phyloP scores from a whole-genome alignment of 768 basidiomycete species.

The Coprinopsis strossmayeri region DNA sequence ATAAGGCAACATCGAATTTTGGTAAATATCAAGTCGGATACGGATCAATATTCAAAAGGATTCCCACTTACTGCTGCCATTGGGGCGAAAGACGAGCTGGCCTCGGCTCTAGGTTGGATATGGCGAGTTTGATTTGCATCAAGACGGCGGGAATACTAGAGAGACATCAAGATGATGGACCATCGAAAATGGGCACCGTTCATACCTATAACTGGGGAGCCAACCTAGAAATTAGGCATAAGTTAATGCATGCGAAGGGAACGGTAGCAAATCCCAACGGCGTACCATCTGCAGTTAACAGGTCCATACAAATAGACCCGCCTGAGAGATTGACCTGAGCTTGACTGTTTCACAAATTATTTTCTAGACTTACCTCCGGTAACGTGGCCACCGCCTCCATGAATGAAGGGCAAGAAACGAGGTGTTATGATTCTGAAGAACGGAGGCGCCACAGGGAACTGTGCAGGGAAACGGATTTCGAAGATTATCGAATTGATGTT shows the following conservation, averaged over 20 bases:
- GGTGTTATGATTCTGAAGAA: slow-evolving; percentile 75
- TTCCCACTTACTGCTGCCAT: slow-evolving; percentile 42
- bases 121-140: slow-evolving; percentile 63
- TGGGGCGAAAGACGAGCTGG: slow-evolving; percentile 51
- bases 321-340: slow-evolving; percentile 27
- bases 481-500: slow-evolving; percentile 61
- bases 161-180: not conserved
- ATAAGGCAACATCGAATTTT: not conserved
- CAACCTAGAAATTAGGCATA: slow-evolving; percentile 33
- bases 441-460: slow-evolving; percentile 63
- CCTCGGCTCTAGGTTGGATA: slow-evolving; percentile 58
- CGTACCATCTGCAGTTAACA: slow-evolving; percentile 55
- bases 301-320: slow-evolving; percentile 72
- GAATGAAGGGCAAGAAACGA: slow-evolving; percentile 62
- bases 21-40: not conserved
- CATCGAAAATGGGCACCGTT: not conserved
- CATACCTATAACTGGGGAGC: slow-evolving; percentile 61
- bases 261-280: slow-evolving; percentile 9
- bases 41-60: no score
- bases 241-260: not conserved
- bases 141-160: slow-evolving; percentile 42
- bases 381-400: slow-evolving; percentile 67
- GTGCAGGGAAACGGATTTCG: slow-evolving; percentile 63
- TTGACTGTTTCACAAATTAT: not conserved
- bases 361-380: slow-evolving; percentile 40